These are phyloP conservation scores for Lactifluus rugatus DNA, from an alignment of 768 basidiomycete species.

Conservation along the genomic window DNA sequence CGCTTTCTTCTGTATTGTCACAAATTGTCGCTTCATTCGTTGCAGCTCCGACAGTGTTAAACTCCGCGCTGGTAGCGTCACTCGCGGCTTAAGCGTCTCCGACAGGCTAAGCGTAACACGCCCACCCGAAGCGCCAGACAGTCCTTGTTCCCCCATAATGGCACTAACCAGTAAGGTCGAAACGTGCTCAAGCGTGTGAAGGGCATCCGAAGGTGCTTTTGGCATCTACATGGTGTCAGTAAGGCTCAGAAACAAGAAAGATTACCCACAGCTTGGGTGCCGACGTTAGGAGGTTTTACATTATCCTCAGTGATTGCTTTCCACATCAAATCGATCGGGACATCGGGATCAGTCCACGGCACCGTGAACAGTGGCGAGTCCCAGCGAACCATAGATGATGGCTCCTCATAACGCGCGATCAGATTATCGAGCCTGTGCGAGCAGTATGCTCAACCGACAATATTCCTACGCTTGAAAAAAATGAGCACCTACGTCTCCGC, in stretches of 20 bases:
- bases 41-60: conserved; percentile 84
- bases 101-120: conserved; percentile 39
- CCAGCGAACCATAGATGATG: conserved; percentile 98
- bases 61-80: conserved; percentile 59
- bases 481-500: conserved; percentile 53
- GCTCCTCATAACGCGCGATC: conserved; percentile 85
- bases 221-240: conserved; percentile 39
- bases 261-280: conserved; percentile 56
- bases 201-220: conserved; percentile 81
- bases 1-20: conserved; percentile 81
- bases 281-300: conserved; percentile 82
- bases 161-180: conserved; percentile 60
- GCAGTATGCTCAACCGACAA: conserved; percentile 12
- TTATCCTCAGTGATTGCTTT: conserved; percentile 66
- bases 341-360: conserved; percentile 56
- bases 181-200: conserved; percentile 77
- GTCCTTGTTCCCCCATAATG: conserved; percentile 55
- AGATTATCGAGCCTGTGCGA: conserved; percentile 70
- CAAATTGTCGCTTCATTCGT: conserved; percentile 84
- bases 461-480: not conserved
- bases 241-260: not conserved
- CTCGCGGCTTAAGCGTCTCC: conserved; percentile 31
- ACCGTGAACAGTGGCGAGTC: conserved; percentile 91
- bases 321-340: conserved; percentile 69
- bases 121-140: conserved; percentile 44